phyloP scores from a whole-genome alignment of 345 rosid species.

The Aquilaria yunnanensis region DNA sequence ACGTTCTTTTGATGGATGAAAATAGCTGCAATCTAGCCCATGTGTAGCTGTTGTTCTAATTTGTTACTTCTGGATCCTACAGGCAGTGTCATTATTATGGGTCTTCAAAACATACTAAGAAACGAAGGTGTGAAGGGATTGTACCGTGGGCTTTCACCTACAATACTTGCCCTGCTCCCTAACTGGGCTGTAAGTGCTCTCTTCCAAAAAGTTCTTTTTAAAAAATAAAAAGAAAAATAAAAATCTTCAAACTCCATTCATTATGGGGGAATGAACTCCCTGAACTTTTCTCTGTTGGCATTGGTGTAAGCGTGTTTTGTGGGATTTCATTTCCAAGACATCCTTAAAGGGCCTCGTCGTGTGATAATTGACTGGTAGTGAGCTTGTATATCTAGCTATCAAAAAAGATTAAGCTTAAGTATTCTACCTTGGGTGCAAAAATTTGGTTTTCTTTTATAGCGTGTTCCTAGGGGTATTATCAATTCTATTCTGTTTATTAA shows the following conservation, averaged over 20 bases:
- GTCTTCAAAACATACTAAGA: constrained; percentile 52
- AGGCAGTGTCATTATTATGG: constrained; percentile 79
- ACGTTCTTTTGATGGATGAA: neutral
- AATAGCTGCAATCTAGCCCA: constrained; percentile 7
- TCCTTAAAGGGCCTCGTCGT: no score
- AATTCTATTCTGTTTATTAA: no score
- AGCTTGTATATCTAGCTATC: no score
- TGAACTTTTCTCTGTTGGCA: neutral
- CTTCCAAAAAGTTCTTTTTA: constrained; percentile 1
- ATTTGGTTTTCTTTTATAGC: no score
- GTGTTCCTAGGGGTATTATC: no score
- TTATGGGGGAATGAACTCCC: constrained; percentile 4
- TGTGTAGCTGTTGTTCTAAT: neutral
- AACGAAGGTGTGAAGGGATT: constrained; percentile 76
- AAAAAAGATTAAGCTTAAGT: no score
- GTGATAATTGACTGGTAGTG: no score
- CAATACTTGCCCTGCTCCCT: constrained; percentile 84
- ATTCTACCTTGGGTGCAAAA: no score
- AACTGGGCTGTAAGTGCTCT: constrained; percentile 87
- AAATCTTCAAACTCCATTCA: neutral
- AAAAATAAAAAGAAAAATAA: neutral
- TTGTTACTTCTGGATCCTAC: constrained; percentile 13
- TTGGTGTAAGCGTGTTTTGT: no score
- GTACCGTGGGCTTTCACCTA: constrained; percentile 96
- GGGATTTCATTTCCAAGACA: no score